Base-by-base conservation (phyloP, 2,329 filamentous ascomycete species). In the Hypocrella siamensis region DNA sequence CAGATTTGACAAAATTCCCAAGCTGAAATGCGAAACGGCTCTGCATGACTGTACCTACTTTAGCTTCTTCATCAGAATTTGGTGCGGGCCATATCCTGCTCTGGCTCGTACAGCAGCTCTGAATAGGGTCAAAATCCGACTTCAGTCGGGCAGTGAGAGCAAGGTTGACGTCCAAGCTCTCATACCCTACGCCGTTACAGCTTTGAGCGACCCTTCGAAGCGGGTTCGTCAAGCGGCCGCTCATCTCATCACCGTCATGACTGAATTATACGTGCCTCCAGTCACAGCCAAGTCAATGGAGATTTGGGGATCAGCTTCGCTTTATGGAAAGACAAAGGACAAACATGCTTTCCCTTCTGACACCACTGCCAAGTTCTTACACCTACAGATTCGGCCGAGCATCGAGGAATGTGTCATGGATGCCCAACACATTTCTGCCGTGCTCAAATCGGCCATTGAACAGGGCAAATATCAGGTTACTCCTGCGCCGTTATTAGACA, bases 321-420 rank as follows among this genome's bases (percentile, higher is more conserved):
- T 93, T 1, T 92, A 92, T 46, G 75, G 73, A 5, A 55, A 63
- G 29, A 56, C 32, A 6, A 37, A 38, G 16, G 41, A 57, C 5
- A 57, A 56, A 18, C 58, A 67, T 28, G 71, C 69, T 61, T 60
- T 92, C 33, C 53, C 67, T 4, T 46, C 58, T 1, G 66, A 75
- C 17, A 66, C 77, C 33, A 58, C 60, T 3, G 58, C 65, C 27
- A 75, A 70, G 35, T 54, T 92, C 15, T 47, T 90, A 1, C 65
- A 71, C 15, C 62, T 70, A 15, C 63, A 79, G 24, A 55, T 94
- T n/a, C 52, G 83, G 15, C 82, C 82, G 1, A 70, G 68, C 2
- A 57, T 93, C 8, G 86, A 94, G 53, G 90, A 94, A 53, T 92
- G 79, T 45, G 66, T 88, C 4, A 70, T 94, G 41, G 85, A 96